A percentile compares a stretch with the other conserved stretches of the same genome.
These are phyloP conservation scores for Fusarium fujikuroi DNA, from an alignment of 2,329 filamentous ascomycete species.

Conservation along the genomic window DNA sequence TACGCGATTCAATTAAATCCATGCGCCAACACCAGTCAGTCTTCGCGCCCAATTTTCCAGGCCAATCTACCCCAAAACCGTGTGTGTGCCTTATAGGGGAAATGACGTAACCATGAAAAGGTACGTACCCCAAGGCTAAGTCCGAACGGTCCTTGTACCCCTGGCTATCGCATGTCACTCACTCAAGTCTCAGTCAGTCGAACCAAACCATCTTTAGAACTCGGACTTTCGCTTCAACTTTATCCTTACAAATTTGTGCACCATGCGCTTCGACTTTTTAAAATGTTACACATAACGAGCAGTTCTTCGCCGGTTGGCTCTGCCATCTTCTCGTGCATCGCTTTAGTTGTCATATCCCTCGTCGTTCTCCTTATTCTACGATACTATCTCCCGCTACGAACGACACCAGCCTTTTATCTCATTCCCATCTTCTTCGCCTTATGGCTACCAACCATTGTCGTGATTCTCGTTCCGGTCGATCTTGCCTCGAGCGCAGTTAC, in stretches of 20 bases:
- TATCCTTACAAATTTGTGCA: constrained; percentile 42
- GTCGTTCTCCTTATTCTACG: constrained; percentile 86
- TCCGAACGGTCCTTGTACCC: constrained; percentile 42
- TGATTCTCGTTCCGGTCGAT: constrained; percentile 94
- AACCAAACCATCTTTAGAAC: constrained; percentile 10
- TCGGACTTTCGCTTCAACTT: constrained; percentile 30
- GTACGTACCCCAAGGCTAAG: constrained; percentile 23
- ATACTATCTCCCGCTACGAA: constrained; percentile 88
- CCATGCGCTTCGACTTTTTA: constrained; percentile 45
- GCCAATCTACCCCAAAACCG: neutral
- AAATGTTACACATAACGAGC: constrained; percentile 63
- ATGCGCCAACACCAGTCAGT: neutral
- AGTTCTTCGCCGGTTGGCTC: constrained; percentile 77
- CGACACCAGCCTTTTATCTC: constrained; percentile 88
- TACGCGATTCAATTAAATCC: constrained; percentile 40
- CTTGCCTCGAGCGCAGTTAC: constrained; percentile 85
- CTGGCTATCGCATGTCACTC: constrained; percentile 31
- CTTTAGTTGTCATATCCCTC: constrained; percentile 78
- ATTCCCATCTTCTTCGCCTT: constrained; percentile 97
- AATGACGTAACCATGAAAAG: constrained; percentile 39
- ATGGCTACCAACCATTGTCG: constrained; percentile 88
- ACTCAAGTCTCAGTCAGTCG: constrained; percentile 13
- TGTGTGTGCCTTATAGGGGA: neutral
- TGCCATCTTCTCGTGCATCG: constrained; percentile 77
- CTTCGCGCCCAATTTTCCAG: constrained; percentile 33